These are phyloP conservation scores for Malassezia nana DNA, from an alignment of 1,284 basidiomycete species.

Conservation along the genomic window DNA sequence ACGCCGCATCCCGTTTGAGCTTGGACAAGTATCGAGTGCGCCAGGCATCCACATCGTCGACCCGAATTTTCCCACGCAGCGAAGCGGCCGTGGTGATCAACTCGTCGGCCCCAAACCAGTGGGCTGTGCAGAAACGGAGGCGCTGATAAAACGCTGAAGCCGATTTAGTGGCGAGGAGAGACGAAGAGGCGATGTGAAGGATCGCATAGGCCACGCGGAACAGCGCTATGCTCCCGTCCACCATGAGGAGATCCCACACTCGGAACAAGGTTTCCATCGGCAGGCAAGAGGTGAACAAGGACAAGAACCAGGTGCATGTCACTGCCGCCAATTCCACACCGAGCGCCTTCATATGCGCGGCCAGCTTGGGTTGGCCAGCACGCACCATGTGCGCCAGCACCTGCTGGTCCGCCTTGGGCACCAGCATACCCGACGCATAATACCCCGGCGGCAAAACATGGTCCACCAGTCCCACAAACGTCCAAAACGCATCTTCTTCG, in stretches of 20 bases:
- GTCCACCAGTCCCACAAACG: constrained; percentile 66
- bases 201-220: constrained; percentile 82
- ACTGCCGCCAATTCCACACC: constrained; percentile 85
- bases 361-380: constrained; percentile 65
- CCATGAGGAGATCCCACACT: constrained; percentile 74
- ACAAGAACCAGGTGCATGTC: constrained; percentile 96
- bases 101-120: constrained; percentile 84
- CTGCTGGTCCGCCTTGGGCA: constrained; percentile 83
- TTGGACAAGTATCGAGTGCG: not conserved
- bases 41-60: not conserved
- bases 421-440: constrained; percentile 51
- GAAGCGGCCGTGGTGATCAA: constrained; percentile 54
- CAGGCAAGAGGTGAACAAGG: constrained; percentile 87
- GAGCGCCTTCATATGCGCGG: constrained; percentile 64
- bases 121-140: constrained; percentile 71
- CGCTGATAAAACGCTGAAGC: constrained; percentile 77
- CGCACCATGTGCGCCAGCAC: constrained; percentile 79
- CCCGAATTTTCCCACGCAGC: constrained; percentile 10
- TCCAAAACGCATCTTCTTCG: constrained; percentile 96
- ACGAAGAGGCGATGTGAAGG: constrained; percentile 68
- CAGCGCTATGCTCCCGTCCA: constrained; percentile 75
- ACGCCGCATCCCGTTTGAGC: not conserved
- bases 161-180: constrained; percentile 69
- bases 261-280: constrained; percentile 59
- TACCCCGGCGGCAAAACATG: constrained; percentile 50